These are phyloP conservation scores for Phytophthora citricola DNA, from an alignment of 352 stramenopile species.

Conservation along the genomic window DNA sequence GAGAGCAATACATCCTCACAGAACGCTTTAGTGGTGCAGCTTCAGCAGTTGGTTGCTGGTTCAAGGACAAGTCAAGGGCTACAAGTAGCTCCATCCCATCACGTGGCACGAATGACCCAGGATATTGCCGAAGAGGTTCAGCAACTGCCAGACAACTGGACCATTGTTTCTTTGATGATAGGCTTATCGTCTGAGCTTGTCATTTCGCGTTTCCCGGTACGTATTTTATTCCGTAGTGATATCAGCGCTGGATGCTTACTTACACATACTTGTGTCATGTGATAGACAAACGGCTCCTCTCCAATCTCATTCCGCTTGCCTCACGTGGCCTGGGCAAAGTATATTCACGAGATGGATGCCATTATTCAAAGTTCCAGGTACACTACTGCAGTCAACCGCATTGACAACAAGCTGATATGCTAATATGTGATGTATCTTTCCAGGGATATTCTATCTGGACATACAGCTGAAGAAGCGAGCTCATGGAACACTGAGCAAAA, in stretches of 20 bases:
- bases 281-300: constrained; percentile 46
- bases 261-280: constrained; percentile 5
- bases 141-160: constrained; percentile 48
- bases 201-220: constrained; percentile 51
- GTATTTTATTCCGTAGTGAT: constrained; percentile 1
- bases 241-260: constrained; percentile 10
- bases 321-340: constrained; percentile 47
- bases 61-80: constrained; percentile 7
- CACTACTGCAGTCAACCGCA: not conserved
- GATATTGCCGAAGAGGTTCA: constrained; percentile 31
- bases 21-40: constrained; percentile 27
- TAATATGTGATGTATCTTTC: not conserved
- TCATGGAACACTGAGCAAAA: constrained; percentile 69
- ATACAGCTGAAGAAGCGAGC: constrained; percentile 58
- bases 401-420: constrained; percentile 6
- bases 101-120: constrained; percentile 28
- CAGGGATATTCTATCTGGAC: constrained; percentile 66
- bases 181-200: constrained; percentile 54
- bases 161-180: constrained; percentile 51
- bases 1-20: constrained; percentile 14
- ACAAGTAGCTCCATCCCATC: not conserved
- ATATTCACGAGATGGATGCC: constrained; percentile 45
- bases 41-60: constrained; percentile 24
- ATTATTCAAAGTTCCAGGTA: constrained; percentile 74
- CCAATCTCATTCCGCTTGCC: constrained; percentile 64